A percentile compares a stretch with the other conserved stretches of the same genome.
These are phyloP conservation scores for Diaporthe nobilis DNA, from an alignment of 2,329 filamentous ascomycete species.

Conservation along the genomic window DNA sequence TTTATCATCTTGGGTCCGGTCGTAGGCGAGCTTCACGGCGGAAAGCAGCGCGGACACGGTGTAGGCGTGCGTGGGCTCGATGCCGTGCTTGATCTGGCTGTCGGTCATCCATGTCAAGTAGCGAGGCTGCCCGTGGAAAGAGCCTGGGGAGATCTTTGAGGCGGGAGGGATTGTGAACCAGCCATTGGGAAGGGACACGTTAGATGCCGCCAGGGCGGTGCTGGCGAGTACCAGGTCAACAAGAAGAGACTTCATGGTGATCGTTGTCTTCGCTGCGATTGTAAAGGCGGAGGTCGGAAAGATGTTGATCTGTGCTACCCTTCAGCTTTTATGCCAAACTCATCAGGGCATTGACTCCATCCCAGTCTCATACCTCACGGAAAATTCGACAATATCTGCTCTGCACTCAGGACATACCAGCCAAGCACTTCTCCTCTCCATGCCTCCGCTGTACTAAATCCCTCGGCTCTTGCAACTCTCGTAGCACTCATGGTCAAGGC, in stretches of 20 bases:
- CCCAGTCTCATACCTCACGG: neutral
- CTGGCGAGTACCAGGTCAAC: neutral
- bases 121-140: slow-evolving; percentile 24
- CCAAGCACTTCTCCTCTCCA: slow-evolving; percentile 9
- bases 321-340: neutral
- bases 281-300: no score
- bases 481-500: neutral
- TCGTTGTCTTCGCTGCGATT: neutral
- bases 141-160: neutral
- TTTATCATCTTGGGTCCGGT: slow-evolving; percentile 7
- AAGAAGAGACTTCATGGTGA: neutral
- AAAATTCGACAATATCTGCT: neutral
- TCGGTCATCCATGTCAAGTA: slow-evolving; percentile 27
- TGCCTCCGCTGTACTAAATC: neutral
- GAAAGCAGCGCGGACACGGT: slow-evolving; percentile 17
- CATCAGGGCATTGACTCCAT: neutral
- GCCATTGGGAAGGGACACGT: slow-evolving; percentile 15
- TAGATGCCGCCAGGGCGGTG: neutral
- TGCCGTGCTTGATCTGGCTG: slow-evolving; percentile 15
- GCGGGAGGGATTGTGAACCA: slow-evolving; percentile 25
- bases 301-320: no score
- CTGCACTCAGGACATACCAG: neutral
- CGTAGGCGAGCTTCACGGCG: slow-evolving; percentile 8
- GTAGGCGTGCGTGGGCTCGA: slow-evolving; percentile 24
- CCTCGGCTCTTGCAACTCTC: slow-evolving; percentile 4